These are phyloP conservation scores for Tetrahymena elliotti DNA, from an alignment of 73 alveolate genomes.

Conservation along the genomic window DNA sequence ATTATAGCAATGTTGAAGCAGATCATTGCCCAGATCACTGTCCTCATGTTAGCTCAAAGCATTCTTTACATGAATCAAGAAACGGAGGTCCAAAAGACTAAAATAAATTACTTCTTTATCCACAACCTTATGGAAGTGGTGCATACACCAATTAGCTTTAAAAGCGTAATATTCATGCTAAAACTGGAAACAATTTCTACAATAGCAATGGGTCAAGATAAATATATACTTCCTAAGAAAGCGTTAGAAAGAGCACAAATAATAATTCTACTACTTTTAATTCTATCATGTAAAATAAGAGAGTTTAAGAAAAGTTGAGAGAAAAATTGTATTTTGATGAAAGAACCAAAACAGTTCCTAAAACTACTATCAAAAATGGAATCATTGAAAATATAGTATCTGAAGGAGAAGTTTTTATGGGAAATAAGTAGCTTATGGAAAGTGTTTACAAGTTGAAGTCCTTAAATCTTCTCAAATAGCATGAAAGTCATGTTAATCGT, in stretches of 20 bases:
- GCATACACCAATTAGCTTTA: not conserved
- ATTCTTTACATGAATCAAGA: not conserved
- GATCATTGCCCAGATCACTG: not conserved
- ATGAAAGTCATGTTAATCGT: slow-evolving; percentile 19
- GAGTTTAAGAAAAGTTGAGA: slow-evolving; percentile 4
- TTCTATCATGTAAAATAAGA: not conserved
- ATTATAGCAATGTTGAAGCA: not conserved
- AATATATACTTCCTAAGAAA: not conserved
- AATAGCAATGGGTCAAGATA: not conserved
- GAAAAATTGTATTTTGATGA: slow-evolving; percentile 35
- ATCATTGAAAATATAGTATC: slow-evolving; percentile 32
- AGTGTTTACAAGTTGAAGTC: slow-evolving; percentile 22
- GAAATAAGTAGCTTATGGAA: slow-evolving; percentile 5
- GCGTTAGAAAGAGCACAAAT: not conserved
- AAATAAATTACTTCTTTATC: not conserved
- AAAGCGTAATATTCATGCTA: not conserved
- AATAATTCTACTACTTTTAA: not conserved
- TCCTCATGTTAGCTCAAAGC: not conserved
- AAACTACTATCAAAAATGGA: slow-evolving; percentile 28
- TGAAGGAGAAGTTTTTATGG: slow-evolving; percentile 23
- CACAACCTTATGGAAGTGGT: not conserved
- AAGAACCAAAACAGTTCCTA: slow-evolving; percentile 36
- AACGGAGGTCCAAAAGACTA: not conserved
- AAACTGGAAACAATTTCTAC: not conserved
- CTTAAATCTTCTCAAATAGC: slow-evolving; percentile 16